Conservation (phyloP, 768 basidiomycete species). For the Lactarius trivialis region DNA sequence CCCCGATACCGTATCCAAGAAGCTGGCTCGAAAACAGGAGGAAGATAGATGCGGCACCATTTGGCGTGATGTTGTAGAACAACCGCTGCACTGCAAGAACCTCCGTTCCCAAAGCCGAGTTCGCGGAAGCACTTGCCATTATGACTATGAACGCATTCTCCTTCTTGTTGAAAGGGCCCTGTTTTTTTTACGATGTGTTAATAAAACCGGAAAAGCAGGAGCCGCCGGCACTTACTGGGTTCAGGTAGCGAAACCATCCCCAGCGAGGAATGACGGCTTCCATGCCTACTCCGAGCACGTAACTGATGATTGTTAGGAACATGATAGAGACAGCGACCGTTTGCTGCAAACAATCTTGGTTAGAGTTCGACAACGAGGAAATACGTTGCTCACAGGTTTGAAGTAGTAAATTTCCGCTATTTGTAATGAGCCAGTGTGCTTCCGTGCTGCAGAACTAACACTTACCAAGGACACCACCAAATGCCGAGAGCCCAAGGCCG, state of each 20-base stretch:
- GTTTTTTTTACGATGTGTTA: slow-evolving; percentile 9
- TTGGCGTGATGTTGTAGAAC: slow-evolving; percentile 44
- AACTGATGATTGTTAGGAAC: slow-evolving; percentile 48
- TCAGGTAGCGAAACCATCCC: slow-evolving; percentile 44
- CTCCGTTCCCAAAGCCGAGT: slow-evolving; percentile 47
- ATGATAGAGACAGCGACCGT: slow-evolving; percentile 44
- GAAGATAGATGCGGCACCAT: slow-evolving; percentile 40
- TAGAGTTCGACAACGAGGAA: not conserved
- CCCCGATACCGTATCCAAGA: slow-evolving; percentile 49
- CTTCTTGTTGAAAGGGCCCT: slow-evolving; percentile 56
- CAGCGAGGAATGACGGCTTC: slow-evolving; percentile 39
- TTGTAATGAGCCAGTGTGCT: slow-evolving; percentile 37
- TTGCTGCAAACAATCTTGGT: slow-evolving; percentile 34
- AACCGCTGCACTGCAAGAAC: slow-evolving; percentile 44
- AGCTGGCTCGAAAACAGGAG: slow-evolving; percentile 33
- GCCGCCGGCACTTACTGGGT: slow-evolving; percentile 37
- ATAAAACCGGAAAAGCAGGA: not conserved
- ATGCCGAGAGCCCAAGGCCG: slow-evolving; percentile 42
- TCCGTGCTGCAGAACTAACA: not conserved
- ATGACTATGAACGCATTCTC: slow-evolving; percentile 54
- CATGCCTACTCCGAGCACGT: slow-evolving; percentile 42
- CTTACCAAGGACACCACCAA: slow-evolving; percentile 46
- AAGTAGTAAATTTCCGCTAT: slow-evolving; percentile 56
- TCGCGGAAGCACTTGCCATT: slow-evolving; percentile 50
- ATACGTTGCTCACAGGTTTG: slow-evolving; percentile 39